Conservation (phyloP, 2,329 filamentous ascomycete species). For the Fusarium odoratissimum region DNA sequence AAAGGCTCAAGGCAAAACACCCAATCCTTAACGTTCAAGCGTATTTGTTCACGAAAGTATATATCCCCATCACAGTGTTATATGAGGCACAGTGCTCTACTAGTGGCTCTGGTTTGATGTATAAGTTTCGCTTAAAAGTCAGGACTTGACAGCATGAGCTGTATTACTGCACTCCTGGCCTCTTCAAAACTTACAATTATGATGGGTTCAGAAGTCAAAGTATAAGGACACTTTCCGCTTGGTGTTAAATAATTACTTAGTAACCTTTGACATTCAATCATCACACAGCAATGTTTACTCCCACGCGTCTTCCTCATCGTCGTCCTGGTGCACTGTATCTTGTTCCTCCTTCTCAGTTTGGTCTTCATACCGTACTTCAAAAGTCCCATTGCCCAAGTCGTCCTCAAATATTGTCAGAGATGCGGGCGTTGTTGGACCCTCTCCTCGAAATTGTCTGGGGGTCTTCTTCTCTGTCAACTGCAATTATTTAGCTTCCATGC, state of each 20-base stretch:
- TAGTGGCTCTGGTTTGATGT: too few species aligned
- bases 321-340: neutral
- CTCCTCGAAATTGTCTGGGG: neutral
- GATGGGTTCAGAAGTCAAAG: fast-evolving
- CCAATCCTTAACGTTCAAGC: neutral
- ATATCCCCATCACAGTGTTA: neutral
- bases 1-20: neutral
- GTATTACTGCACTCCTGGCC: neutral
- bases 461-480: neutral
- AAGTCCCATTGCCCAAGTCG: neutral
- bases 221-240: fast-evolving
- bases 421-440: fast-evolving
- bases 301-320: neutral
- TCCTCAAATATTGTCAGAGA: neutral
- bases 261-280: fast-evolving
- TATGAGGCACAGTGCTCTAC: too few species aligned
- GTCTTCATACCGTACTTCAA: neutral
- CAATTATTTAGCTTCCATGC: fast-evolving
- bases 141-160: neutral
- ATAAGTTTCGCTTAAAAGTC: fast-evolving
- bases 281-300: fast-evolving
- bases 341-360: neutral
- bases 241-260: fast-evolving
- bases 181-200: too few species aligned
- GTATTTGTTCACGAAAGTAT: neutral